A percentile compares a stretch with the other conserved stretches of the same genome.
Evolutionary conservation across 805 yeast genomes (phyloP).

Genomic region (Myxozyma sirexii): DNA sequence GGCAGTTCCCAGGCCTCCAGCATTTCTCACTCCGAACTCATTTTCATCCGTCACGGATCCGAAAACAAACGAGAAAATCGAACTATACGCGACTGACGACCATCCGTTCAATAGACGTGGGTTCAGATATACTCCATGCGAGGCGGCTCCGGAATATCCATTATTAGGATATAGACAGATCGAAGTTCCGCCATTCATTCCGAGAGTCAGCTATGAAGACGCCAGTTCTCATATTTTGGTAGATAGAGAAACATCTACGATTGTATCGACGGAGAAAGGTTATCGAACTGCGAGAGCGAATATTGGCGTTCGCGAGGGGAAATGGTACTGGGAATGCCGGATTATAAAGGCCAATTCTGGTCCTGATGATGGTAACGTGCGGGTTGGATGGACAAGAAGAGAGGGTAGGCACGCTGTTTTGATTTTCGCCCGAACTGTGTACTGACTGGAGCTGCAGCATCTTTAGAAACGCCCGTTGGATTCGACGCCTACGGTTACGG

Average conservation of each 20-base stretch:
- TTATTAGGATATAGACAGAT: conserved; percentile 67
- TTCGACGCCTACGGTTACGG: conserved; percentile 95
- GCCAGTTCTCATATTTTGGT: conserved; percentile 60
- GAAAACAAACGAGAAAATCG: conserved; percentile 19
- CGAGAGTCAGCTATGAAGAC: conserved; percentile 67
- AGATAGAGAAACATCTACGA: conserved; percentile 40
- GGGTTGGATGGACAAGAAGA: conserved; percentile 80
- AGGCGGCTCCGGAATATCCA: conserved; percentile 59
- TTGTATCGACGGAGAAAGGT: conserved; percentile 66
- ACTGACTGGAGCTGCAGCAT: conserved; percentile 48
- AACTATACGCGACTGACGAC: conserved; percentile 63
- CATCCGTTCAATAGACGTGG: conserved; percentile 79
- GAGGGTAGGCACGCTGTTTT: conserved; percentile 46
- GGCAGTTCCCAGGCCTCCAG: conserved; percentile 29
- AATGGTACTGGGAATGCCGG: conserved; percentile 75
- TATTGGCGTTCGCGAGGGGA: conserved; percentile 75
- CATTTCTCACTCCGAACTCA: conserved; percentile 5
- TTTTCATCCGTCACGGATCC: not conserved
- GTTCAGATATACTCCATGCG: conserved; percentile 77
- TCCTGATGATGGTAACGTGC: conserved; percentile 56
- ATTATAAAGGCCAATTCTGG: conserved; percentile 47
- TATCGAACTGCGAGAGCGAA: conserved; percentile 81
- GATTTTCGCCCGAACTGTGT: too few species aligned
- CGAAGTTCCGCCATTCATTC: conserved; percentile 68
- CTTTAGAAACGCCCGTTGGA: conserved; percentile 93